Percentiles rank a stretch among this genome's conserved stretches.
phyloP scores from a whole-genome alignment of 257 asterid genomes.

The Solanum acaule region DNA sequence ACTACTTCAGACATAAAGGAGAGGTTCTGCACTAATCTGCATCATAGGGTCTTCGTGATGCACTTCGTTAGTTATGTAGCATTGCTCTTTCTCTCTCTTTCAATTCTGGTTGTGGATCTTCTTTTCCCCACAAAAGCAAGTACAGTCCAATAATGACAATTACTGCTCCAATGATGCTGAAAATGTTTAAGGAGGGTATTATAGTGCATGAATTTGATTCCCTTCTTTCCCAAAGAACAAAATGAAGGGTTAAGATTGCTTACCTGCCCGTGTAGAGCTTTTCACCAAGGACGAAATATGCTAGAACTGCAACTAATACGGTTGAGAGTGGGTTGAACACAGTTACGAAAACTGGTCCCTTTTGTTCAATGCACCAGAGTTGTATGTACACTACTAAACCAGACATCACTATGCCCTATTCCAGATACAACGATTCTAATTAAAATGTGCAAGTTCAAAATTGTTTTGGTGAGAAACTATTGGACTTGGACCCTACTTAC shows the following conservation, averaged over 20 bases:
- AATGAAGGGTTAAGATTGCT: neutral
- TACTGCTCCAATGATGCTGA: conserved; percentile 56
- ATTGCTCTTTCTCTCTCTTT: conserved; percentile 13
- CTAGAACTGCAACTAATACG: conserved; percentile 39
- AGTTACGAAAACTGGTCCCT: conserved; percentile 72
- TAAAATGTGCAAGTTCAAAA: neutral
- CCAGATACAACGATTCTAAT: neutral
- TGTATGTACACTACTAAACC: conserved; percentile 42
- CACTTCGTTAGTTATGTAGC: neutral
- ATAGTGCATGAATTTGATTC: no score
- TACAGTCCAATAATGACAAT: conserved; percentile 55
- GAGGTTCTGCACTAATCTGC: conserved; percentile 14
- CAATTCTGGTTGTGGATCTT: conserved; percentile 25
- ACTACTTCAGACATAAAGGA: neutral
- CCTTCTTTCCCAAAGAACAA: neutral
- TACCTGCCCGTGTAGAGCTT: conserved; percentile 66
- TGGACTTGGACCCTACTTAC: conserved; percentile 19
- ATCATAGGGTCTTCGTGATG: conserved; percentile 21
- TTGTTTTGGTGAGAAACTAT: neutral
- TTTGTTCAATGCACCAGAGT: conserved; percentile 60
- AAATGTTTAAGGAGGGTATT: neutral
- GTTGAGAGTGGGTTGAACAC: conserved; percentile 67
- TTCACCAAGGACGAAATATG: conserved; percentile 58
- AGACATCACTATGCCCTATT: conserved; percentile 57
- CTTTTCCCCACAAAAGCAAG: conserved; percentile 75